phyloP scores from a whole-genome alignment of 805 yeast genomes.

The Jamesozyma rosinii region DNA sequence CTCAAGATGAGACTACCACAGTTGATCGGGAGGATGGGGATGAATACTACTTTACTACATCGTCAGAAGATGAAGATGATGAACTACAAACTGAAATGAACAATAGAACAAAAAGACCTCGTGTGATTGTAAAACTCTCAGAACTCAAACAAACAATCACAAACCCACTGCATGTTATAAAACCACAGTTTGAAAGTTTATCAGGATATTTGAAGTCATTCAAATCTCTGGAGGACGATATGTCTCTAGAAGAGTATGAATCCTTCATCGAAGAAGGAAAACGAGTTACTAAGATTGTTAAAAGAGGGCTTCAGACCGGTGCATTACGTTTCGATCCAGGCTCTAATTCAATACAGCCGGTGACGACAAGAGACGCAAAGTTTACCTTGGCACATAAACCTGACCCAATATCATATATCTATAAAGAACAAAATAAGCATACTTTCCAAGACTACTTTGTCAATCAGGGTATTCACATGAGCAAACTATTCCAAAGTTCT shows the following conservation, averaged over 20 bases:
- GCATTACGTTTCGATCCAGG: slow-evolving; percentile 39
- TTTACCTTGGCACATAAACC: slow-evolving; percentile 33
- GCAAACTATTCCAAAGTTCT: slow-evolving; percentile 60
- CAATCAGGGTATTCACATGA: slow-evolving; percentile 63
- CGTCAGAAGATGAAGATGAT: slow-evolving; percentile 26
- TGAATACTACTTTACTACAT: slow-evolving; percentile 24
- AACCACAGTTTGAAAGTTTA: slow-evolving; percentile 37
- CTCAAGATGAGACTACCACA: neutral
- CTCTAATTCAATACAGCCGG: slow-evolving; percentile 32
- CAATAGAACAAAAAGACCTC: slow-evolving; percentile 9
- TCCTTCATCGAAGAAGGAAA: slow-evolving; percentile 47
- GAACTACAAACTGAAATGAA: slow-evolving; percentile 8
- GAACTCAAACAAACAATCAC: slow-evolving; percentile 43
- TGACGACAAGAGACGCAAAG: slow-evolving; percentile 36
- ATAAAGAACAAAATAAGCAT: slow-evolving; percentile 31
- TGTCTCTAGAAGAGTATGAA: slow-evolving; percentile 51
- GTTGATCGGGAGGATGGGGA: slow-evolving; percentile 5
- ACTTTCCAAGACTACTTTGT: slow-evolving; percentile 67
- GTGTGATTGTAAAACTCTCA: slow-evolving; percentile 29
- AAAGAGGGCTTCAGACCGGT: slow-evolving; percentile 38
- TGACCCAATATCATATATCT: slow-evolving; percentile 38
- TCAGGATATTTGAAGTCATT: slow-evolving; percentile 45
- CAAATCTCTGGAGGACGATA: slow-evolving; percentile 52
- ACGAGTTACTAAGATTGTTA: slow-evolving; percentile 35
- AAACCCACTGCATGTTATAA: slow-evolving; percentile 49